These are phyloP conservation scores for Naganishia albida DNA, from an alignment of 1,284 basidiomycete species.

Conservation along the genomic window DNA sequence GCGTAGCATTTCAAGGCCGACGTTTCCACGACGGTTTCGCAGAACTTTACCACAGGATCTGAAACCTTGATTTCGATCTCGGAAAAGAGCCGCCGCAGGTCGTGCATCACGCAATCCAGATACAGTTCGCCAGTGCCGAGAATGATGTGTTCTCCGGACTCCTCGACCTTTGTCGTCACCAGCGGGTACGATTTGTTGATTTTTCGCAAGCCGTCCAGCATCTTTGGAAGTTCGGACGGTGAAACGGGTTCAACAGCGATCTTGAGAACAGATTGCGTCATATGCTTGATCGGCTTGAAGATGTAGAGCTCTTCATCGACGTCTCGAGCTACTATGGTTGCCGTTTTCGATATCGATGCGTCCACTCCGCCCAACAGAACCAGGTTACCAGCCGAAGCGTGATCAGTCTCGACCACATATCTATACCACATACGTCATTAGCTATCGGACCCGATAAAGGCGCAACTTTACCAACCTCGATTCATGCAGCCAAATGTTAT, in stretches of 20 bases:
- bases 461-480: slow-evolving; percentile 63
- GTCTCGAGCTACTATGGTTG: slow-evolving; percentile 74
- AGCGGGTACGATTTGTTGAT: slow-evolving; percentile 98
- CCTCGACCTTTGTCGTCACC: slow-evolving; percentile 92
- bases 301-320: slow-evolving; percentile 85
- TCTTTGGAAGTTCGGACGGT: slow-evolving; percentile 96
- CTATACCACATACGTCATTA: slow-evolving; percentile 54
- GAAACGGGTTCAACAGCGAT: slow-evolving; percentile 97
- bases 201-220: slow-evolving; percentile 93
- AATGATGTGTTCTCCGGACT: slow-evolving; percentile 95
- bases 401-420: slow-evolving; percentile 85
- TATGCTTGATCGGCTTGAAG: slow-evolving; percentile 91
- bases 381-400: slow-evolving; percentile 87
- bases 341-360: slow-evolving; percentile 90
- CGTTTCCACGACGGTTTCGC: slow-evolving; percentile 97
- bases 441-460: background rate
- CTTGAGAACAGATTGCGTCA: slow-evolving; percentile 97
- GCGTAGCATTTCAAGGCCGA: slow-evolving; percentile 98
- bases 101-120: slow-evolving; percentile 95
- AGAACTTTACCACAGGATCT: slow-evolving; percentile 97
- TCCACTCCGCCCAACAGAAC: slow-evolving; percentile 92
- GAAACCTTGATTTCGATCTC: slow-evolving; percentile 99
- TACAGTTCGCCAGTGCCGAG: slow-evolving; percentile 97
- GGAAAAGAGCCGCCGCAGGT: slow-evolving; percentile 85
- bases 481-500: slow-evolving; percentile 86